Evolutionary conservation across 257 asterid species (phyloP).

Genomic region (Solanum bukasovii): DNA sequence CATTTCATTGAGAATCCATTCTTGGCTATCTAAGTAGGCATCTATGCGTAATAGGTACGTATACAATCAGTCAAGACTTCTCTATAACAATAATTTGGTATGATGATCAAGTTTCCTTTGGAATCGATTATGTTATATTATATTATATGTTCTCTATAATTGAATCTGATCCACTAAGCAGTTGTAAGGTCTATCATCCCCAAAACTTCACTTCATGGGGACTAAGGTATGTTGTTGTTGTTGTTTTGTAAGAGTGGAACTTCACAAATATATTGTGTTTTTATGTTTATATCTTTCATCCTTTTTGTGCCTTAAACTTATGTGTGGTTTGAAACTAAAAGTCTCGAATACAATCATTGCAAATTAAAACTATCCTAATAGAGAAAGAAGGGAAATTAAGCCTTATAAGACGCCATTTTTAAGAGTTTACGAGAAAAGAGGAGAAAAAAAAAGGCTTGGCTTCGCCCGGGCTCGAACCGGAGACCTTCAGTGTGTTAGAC

Average conservation of each 20-base stretch:
- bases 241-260: background rate
- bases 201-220: background rate
- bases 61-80: background rate
- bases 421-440: too few species aligned
- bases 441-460: constrained; percentile 15
- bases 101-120: too few species aligned
- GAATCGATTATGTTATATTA: too few species aligned
- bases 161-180: background rate
- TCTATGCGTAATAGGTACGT: too few species aligned
- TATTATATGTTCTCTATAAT: too few species aligned
- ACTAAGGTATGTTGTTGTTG: too few species aligned
- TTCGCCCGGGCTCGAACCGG: constrained; percentile 76
- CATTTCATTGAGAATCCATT: background rate
- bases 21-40: background rate
- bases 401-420: too few species aligned
- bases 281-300: background rate
- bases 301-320: too few species aligned
- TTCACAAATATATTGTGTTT: background rate
- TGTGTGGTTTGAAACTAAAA: background rate
- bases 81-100: background rate
- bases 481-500: constrained; percentile 92
- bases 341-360: background rate
- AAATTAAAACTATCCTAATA: too few species aligned
- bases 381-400: too few species aligned
- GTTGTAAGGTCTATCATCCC: background rate